These are phyloP conservation scores for Teratosphaeriaceae sp. DNA, from an alignment of 2,329 filamentous ascomycete genomes.

Conservation along the genomic window DNA sequence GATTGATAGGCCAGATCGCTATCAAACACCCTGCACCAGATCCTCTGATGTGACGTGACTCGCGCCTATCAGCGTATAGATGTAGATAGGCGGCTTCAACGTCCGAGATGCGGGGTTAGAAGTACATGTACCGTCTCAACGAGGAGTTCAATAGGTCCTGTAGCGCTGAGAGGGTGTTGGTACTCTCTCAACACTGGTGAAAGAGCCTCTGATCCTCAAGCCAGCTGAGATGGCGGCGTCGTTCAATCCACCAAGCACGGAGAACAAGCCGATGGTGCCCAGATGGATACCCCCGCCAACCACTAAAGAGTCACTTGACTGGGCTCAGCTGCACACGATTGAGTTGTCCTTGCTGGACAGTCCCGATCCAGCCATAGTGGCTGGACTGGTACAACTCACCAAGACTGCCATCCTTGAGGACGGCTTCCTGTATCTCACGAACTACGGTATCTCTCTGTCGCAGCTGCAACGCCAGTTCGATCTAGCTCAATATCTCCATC, in stretches of 20 bases:
- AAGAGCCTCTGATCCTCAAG: neutral
- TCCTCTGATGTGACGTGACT: too few relatives aligned
- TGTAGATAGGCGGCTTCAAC: too few relatives aligned
- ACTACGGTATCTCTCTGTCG: constrained; percentile 45
- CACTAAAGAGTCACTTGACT: constrained; percentile 39
- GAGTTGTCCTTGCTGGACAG: constrained; percentile 28
- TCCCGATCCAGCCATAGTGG: constrained; percentile 32
- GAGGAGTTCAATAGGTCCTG: too few relatives aligned
- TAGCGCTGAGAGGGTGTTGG: too few relatives aligned
- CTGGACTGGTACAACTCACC: constrained; percentile 36
- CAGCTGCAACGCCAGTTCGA: constrained; percentile 46
- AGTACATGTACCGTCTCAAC: too few relatives aligned
- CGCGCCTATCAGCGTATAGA: too few relatives aligned
- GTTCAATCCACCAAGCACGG: constrained; percentile 37
- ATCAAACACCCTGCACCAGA: too few relatives aligned
- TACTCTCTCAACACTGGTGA: too few relatives aligned
- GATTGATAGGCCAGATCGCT: too few relatives aligned
- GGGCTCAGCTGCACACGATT: constrained; percentile 30
- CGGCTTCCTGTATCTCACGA: constrained; percentile 39
- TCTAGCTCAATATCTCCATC: constrained; percentile 45
- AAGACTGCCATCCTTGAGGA: constrained; percentile 29
- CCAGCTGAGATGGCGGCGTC: constrained; percentile 6
- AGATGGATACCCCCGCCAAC: constrained; percentile 34
- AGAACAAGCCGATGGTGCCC: constrained; percentile 36
- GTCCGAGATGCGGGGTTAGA: too few relatives aligned